These are phyloP conservation scores for Endotrypanum monterogeii DNA, from an alignment of 208 protist genomes.

Conservation along the genomic window DNA sequence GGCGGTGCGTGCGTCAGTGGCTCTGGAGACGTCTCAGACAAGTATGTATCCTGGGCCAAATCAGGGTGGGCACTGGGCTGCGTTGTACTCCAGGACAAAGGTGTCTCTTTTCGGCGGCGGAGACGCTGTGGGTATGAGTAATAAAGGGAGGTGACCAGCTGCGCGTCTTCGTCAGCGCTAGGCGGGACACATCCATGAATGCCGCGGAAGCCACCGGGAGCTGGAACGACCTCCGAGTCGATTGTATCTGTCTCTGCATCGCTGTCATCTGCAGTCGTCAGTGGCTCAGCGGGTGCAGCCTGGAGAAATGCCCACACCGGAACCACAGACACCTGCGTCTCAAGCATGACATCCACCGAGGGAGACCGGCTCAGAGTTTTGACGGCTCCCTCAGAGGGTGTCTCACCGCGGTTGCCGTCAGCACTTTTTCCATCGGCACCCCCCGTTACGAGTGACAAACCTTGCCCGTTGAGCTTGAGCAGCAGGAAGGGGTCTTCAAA, in stretches of 20 bases:
- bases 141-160: constrained; percentile 26
- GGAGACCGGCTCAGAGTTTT: background rate
- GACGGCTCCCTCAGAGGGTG: background rate
- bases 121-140: constrained; percentile 9
- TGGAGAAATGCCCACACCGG: constrained; percentile 28
- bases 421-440: background rate
- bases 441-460: background rate
- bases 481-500: constrained; percentile 31
- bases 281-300: constrained; percentile 10
- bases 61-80: background rate
- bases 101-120: background rate
- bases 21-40: background rate
- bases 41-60: background rate
- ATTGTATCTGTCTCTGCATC: constrained; percentile 5
- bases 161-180: constrained; percentile 16
- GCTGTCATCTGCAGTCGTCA: background rate
- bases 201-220: background rate
- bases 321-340: constrained; percentile 17
- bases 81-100: background rate
- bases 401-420: background rate
- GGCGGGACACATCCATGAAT: constrained; percentile 1
- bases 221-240: constrained; percentile 1
- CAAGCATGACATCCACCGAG: background rate
- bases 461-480: constrained; percentile 2
- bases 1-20: background rate